Percentiles rank a stretch among this genome's conserved stretches.
Conservation (phyloP, 176 grass and related monocot genomes). For the Rhipidocladum racemiflorum region DNA sequence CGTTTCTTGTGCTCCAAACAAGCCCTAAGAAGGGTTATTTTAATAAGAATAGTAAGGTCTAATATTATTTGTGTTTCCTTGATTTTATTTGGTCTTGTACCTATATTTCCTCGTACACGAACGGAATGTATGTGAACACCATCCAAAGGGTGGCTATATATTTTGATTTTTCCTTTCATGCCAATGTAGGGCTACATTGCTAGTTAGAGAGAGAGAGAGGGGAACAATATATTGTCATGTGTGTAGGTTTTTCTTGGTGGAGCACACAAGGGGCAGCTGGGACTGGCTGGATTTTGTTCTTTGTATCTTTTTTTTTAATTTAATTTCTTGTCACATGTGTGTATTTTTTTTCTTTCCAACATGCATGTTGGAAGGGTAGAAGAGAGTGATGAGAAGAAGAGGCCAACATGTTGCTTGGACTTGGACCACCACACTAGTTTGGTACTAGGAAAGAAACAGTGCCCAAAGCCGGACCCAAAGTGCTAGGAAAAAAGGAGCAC, state of each 20-base stretch:
- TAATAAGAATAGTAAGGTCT: neutral
- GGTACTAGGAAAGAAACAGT: slow-evolving; percentile 34
- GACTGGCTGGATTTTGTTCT: neutral
- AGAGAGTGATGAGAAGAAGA: neutral
- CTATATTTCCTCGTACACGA: neutral
- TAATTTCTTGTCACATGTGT: too few species aligned
- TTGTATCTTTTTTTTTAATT: neutral
- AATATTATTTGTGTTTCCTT: neutral
- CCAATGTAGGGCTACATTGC: neutral
- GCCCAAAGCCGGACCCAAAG: neutral
- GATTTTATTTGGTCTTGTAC: neutral
- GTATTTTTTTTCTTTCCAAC: neutral
- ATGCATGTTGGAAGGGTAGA: neutral
- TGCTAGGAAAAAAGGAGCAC: neutral
- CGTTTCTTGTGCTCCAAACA: neutral
- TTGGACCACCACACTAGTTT: slow-evolving; percentile 1
- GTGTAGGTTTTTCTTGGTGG: slow-evolving; percentile 1
- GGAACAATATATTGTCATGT: too few species aligned
- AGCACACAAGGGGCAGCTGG: neutral
- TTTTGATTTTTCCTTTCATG: neutral
- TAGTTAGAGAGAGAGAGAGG: too few species aligned
- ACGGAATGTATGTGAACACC: neutral
- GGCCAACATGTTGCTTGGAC: neutral
- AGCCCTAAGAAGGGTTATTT: neutral
- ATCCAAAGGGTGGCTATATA: too few species aligned